Evolutionary conservation across 257 asterid genomes (phyloP).

Genomic region (Oldenlandia corymbosa): DNA sequence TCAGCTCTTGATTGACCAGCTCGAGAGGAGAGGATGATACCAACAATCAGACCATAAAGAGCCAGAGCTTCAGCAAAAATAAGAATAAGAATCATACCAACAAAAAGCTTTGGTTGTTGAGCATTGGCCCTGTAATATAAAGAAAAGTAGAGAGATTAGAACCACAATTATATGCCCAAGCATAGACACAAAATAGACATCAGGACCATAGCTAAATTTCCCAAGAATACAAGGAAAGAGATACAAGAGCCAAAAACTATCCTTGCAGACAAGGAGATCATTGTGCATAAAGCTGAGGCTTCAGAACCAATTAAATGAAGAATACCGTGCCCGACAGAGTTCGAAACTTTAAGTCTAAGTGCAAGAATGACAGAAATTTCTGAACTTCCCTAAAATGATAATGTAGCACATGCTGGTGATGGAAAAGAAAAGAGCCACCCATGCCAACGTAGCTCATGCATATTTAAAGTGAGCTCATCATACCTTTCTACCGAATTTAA

Average conservation of each 20-base stretch:
- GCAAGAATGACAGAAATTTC: too few relatives aligned
- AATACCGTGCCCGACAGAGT: neutral
- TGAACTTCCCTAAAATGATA: too few relatives aligned
- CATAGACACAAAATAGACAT: too few relatives aligned
- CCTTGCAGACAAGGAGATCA: conserved; percentile 1
- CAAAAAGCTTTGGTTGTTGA: conserved; percentile 79
- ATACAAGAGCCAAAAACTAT: neutral
- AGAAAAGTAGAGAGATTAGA: neutral
- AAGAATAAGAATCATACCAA: conserved; percentile 81
- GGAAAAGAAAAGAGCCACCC: neutral
- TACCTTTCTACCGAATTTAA: neutral
- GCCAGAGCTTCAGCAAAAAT: conserved; percentile 79
- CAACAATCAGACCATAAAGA: conserved; percentile 73
- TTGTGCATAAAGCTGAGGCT: neutral
- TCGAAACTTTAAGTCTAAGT: too few relatives aligned
- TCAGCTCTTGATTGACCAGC: conserved; percentile 92
- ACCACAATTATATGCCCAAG: neutral
- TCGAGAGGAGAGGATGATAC: conserved; percentile 85
- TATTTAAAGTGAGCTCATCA: neutral
- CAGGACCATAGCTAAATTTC: neutral
- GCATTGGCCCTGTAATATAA: conserved; percentile 60
- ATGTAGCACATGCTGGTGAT: neutral
- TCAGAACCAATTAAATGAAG: neutral
- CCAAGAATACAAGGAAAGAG: neutral
- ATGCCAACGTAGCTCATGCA: neutral